Base-by-base conservation (phyloP, 1,284 basidiomycete species). In the Cerrena zonata region DNA sequence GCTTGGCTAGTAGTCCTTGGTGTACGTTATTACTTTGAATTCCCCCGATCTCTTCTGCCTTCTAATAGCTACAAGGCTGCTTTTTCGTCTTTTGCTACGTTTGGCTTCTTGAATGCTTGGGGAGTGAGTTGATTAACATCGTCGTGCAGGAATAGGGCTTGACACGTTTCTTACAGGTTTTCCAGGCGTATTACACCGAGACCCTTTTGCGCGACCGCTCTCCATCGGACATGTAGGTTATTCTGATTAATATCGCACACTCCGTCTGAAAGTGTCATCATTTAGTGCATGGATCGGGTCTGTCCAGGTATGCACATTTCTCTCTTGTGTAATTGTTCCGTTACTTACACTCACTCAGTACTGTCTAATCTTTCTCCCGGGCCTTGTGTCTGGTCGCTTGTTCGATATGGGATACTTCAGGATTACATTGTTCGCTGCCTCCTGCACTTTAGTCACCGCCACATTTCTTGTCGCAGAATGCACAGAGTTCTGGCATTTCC, bases 221-320 rank as follows among this genome's bases (percentile, higher is more conserved):
- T 5, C 65, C 73, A 2, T 84, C 82, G 3, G 71, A 66, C 22
- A 82, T 86, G 82, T 83, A 58, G 54, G 79, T 61, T 39, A 21
- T 12, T 23, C 12, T 47, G 25, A 30, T 40, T 13, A 22, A 36
- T 11, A 25, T 22, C 19, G 24, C 7, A 18, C 27, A 19, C 36
- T 30, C 15, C 30, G 25, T 15, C 23, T 38, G 26, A 22, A 13
- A 15, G 22, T 39, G 12, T 10, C 26, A 13, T 4, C 15, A 40
- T n/a, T 1, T 51, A 85, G 82, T 40, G 76, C 84, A n/a, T 89
- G 85, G 86, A 86, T 89, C 51, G 86, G 86, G 2, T 85, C 84
- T 0, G 69, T 86, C 48, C 84, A 87, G 65, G 80, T 75, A 48
- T 19, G 65, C 48, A 26, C 13, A 34, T 23, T 39, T 5, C 27